Evolutionary conservation across 371 early-diverging fungal species (phyloP), one percentile per base, ranked within the genome.

Genomic region (Mucor plumbeus): DNA sequence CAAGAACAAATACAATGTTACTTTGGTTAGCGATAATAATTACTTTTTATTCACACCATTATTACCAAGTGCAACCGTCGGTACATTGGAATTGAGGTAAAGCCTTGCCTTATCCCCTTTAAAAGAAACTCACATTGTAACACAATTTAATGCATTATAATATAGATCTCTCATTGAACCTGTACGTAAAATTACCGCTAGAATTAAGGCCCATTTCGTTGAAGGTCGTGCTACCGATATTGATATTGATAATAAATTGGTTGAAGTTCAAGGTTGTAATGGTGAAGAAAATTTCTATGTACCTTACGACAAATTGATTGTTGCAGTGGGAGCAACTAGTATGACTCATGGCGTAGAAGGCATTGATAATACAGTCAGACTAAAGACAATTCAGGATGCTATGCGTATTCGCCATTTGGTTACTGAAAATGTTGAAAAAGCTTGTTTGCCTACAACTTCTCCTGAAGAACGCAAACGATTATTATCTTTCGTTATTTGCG

Each of bases 11-110:
- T 96, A 92, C 71, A 89, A 95, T 67, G 92, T 95, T 14, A 84
- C 88, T 0, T 77, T 94, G 14, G 78, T 94, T 0, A 80, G 78
- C 44, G 76, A 80, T 31, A 83, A 88, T 70, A 95, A 96, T 77
- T 91, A 95, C 74, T 96, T 95, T 74, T 78, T 92, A 17, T 95
- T 96, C 61, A 95, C 95, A 39, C 93, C 90, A n/a, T 75, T 95
- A 62, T 76, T 95, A 40, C 92, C 94, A 21, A 87, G 88, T 67
- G 90, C 89, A 3, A 88, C 92, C 3, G 90, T 90, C 0, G 96
- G 96, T 0, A 95, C 96, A 5, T 80, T 95, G 15, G 96, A 96
- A 74, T 56, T 86, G 58, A 82, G 89, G 88, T 85, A 80, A 71
- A 65, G 26, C 26, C 26, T 3, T 26, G 26, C 26, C 26, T 26